phyloP scores from a whole-genome alignment of 345 rosid genomes.

The Linum trigynum region DNA sequence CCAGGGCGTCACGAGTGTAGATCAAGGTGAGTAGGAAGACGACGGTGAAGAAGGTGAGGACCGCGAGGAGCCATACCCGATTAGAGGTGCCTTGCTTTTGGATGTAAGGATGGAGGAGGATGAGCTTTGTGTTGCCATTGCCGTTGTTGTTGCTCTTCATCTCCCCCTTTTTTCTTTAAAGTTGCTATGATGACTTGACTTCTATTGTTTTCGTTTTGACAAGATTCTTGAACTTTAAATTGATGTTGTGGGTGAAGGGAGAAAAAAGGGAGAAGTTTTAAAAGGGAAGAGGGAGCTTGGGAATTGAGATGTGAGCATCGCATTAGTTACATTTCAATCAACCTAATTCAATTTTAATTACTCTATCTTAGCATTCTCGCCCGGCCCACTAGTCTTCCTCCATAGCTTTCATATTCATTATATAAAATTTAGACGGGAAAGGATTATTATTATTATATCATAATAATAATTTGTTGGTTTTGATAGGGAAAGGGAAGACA shows the following conservation, averaged over 20 bases:
- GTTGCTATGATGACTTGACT: not conserved
- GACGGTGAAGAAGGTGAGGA: conserved; percentile 68
- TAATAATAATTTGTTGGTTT: no score
- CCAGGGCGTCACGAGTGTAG: conserved; percentile 54
- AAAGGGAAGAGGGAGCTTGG: not conserved
- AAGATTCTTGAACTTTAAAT: not conserved
- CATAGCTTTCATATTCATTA: no score
- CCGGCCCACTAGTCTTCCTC: no score
- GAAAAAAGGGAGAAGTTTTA: not conserved
- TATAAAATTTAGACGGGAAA: no score
- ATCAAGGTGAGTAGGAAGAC: conserved; percentile 72
- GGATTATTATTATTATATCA: no score
- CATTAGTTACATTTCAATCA: not conserved
- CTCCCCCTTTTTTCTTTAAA: not conserved
- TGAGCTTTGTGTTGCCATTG: conserved; percentile 74
- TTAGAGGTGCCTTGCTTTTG: conserved; percentile 81
- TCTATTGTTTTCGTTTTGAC: not conserved
- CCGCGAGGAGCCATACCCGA: conserved; percentile 80
- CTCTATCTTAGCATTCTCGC: no score
- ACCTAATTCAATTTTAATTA: not conserved
- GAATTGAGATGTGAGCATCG: not conserved
- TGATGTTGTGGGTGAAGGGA: not conserved
- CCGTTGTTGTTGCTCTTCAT: conserved; percentile 45
- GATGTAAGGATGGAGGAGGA: conserved; percentile 84
- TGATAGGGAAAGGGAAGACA: no score